phyloP scores from a whole-genome alignment of 305 asterid genomes.

The Fraxinus floribunda region DNA sequence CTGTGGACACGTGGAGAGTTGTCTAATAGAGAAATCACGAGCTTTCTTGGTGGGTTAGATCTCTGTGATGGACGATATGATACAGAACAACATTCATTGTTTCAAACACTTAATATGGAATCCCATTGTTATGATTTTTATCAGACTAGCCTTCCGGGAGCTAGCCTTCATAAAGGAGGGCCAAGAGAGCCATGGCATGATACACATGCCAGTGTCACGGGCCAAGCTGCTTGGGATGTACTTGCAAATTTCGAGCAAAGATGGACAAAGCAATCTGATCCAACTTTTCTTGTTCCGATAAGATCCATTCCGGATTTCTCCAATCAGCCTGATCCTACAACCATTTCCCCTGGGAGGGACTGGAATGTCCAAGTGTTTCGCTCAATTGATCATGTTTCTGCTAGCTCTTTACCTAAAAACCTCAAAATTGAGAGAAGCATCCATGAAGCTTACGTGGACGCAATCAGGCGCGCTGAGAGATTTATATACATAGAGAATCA shows the following conservation, averaged over 20 bases:
- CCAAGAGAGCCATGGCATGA: slow-evolving; percentile 99
- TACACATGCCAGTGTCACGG: slow-evolving; percentile 68
- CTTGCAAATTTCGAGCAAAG: slow-evolving; percentile 81
- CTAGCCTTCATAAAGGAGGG: slow-evolving; percentile 82
- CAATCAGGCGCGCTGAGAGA: slow-evolving; percentile 75
- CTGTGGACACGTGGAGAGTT: slow-evolving; percentile 48
- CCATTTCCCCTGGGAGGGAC: slow-evolving; percentile 28
- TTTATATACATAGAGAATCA: slow-evolving; percentile 85
- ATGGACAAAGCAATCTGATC: slow-evolving; percentile 82
- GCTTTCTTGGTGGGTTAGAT: slow-evolving; percentile 83
- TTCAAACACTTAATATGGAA: slow-evolving; percentile 66
- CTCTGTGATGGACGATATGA: slow-evolving; percentile 89
- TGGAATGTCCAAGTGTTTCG: slow-evolving; percentile 87
- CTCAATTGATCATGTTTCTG: slow-evolving; percentile 73
- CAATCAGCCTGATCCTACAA: slow-evolving; percentile 29
- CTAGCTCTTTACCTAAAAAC: slow-evolving; percentile 50
- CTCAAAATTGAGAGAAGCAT: slow-evolving; percentile 56
- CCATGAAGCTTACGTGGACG: slow-evolving; percentile 83
- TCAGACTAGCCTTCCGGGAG: slow-evolving; percentile 79
- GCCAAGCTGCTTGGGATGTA: slow-evolving; percentile 70
- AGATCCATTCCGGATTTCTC: slow-evolving; percentile 55
- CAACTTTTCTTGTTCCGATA: slow-evolving; percentile 48
- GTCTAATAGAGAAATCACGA: slow-evolving; percentile 59
- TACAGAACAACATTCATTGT: slow-evolving; percentile 74
- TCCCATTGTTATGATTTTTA: slow-evolving; percentile 76